These are phyloP conservation scores for Pichia insulana DNA, from an alignment of 805 yeast genomes.

Conservation along the genomic window DNA sequence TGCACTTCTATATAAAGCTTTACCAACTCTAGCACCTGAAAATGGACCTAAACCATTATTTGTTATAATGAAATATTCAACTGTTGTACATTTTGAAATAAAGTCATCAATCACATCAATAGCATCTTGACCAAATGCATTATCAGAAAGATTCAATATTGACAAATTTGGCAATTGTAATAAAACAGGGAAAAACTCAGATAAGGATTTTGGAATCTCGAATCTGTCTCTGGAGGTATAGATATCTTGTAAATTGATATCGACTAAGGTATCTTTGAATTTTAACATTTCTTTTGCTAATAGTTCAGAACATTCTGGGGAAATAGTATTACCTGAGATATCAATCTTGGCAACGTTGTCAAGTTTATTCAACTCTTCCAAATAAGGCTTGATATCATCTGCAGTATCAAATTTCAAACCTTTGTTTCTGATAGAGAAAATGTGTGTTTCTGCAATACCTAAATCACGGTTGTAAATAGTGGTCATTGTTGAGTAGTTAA, in stretches of 20 bases:
- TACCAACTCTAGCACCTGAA: constrained; percentile 92
- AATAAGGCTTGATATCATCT: constrained; percentile 64
- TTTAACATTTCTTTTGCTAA: constrained; percentile 49
- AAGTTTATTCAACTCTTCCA: constrained; percentile 42
- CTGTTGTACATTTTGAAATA: constrained; percentile 62
- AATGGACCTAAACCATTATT: constrained; percentile 98
- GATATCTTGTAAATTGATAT: constrained; percentile 81
- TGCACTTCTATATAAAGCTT: constrained; percentile 65
- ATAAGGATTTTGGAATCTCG: constrained; percentile 83
- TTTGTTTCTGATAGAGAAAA: constrained; percentile 62
- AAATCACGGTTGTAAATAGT: constrained; percentile 27
- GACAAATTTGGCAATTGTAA: constrained; percentile 58
- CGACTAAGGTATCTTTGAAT: constrained; percentile 41
- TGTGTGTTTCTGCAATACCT: constrained; percentile 37
- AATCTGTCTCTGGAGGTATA: constrained; percentile 92
- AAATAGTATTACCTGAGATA: constrained; percentile 89
- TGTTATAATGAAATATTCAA: constrained; percentile 80
- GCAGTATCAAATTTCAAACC: constrained; percentile 66
- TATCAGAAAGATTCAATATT: constrained; percentile 80
- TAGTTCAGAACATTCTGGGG: constrained; percentile 76
- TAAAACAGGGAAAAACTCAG: constrained; percentile 63
- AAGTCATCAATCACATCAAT: constrained; percentile 81
- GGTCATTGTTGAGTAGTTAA: constrained; percentile 21
- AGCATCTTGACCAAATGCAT: constrained; percentile 94
- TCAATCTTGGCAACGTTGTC: constrained; percentile 48